Evolutionary conservation across 495 filamentous ascomycete species (phyloP).

Genomic region (Neurospora sp.): DNA sequence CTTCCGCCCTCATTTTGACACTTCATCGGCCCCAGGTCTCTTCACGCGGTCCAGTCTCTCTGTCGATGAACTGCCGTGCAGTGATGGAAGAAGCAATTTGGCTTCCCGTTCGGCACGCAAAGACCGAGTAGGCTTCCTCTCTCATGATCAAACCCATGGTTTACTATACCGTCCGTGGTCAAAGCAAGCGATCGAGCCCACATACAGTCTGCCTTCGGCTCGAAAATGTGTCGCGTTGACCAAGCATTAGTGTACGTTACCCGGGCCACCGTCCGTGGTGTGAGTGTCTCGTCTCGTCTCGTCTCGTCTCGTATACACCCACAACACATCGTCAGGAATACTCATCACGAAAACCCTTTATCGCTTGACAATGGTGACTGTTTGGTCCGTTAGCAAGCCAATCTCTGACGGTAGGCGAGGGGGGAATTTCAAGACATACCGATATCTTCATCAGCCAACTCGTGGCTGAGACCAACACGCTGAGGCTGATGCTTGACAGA

Average conservation of each 20-base stretch:
- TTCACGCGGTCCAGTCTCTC: not conserved
- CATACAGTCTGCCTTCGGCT: not conserved
- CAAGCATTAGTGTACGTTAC: not conserved
- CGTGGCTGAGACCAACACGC: slow-evolving; percentile 82
- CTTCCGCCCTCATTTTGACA: not conserved
- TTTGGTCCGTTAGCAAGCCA: slow-evolving; percentile 3
- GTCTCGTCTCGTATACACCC: not conserved
- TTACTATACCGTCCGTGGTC: not conserved
- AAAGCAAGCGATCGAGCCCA: not conserved
- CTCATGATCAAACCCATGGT: not conserved
- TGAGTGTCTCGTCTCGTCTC: not conserved
- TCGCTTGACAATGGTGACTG: slow-evolving; percentile 92
- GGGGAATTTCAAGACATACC: slow-evolving; percentile 43
- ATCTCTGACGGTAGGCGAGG: too few species aligned
- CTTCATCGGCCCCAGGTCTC: not conserved
- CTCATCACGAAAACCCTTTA: slow-evolving; percentile 32
- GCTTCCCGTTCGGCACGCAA: not conserved
- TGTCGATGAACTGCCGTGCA: not conserved
- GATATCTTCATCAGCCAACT: slow-evolving; percentile 94
- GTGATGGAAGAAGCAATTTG: not conserved
- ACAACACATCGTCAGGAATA: not conserved
- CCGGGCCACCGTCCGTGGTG: not conserved
- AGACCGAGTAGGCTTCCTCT: not conserved
- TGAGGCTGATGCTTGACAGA: slow-evolving; percentile 99
- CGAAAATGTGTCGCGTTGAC: not conserved